These are phyloP conservation scores for Lactarius tabidus DNA, from an alignment of 768 basidiomycete genomes.

Conservation along the genomic window DNA sequence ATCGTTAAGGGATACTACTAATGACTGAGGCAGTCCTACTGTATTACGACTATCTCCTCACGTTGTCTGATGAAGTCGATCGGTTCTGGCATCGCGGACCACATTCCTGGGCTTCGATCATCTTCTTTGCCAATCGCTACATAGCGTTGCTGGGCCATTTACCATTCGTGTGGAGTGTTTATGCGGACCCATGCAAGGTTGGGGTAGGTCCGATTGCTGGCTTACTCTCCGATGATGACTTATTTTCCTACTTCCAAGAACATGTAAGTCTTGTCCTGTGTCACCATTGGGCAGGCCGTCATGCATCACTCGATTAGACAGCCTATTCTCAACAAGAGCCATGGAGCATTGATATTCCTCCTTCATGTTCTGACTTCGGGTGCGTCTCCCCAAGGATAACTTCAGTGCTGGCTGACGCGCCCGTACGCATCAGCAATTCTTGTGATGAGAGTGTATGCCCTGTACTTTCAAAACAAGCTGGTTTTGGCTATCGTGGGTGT, in stretches of 20 bases:
- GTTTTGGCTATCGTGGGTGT: constrained; percentile 19
- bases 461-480: constrained; percentile 28
- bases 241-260: background rate
- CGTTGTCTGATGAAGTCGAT: constrained; percentile 40
- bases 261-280: background rate
- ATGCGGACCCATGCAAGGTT: background rate
- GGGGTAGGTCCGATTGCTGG: background rate
- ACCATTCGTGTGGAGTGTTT: constrained; percentile 21
- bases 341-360: background rate
- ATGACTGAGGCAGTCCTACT: no score
- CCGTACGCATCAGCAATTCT: constrained; percentile 22
- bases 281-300: no score
- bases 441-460: constrained; percentile 28
- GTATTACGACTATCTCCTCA: constrained; percentile 31
- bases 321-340: background rate
- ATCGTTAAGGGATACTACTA: no score
- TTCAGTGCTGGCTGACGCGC: background rate
- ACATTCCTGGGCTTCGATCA: constrained; percentile 18
- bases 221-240: background rate
- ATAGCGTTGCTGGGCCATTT: constrained; percentile 25
- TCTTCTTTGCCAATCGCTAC: constrained; percentile 29
- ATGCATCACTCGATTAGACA: background rate
- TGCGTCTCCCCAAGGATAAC: background rate
- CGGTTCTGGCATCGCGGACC: constrained; percentile 38
- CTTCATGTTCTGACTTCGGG: background rate